Base-by-base conservation (phyloP, 2,329 filamentous ascomycete species). In the Colletotrichum coccodes region DNA sequence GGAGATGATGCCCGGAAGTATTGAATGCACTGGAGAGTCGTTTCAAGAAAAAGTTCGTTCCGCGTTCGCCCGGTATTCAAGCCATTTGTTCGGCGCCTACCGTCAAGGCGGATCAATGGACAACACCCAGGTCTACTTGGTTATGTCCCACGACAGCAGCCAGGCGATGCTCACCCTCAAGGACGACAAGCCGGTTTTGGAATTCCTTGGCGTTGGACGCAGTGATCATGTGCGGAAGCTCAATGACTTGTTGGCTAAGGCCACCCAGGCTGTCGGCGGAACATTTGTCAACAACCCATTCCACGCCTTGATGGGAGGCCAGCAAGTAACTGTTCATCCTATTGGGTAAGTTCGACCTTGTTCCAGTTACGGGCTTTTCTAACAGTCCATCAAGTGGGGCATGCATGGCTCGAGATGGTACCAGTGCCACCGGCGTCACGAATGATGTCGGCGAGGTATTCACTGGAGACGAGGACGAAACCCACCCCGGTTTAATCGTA, bases 81-180 rank as follows among this genome's bases (percentile, higher is more conserved):
- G 85, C 75, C 78, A 83, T n/a, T 79, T 90, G 46, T 75, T 90
- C 0, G 90, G 90, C 0, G 88, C 89, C 0, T 90, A 90, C 71
- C 84, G 80, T 60, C 79, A 80, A 7, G 80, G 82, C 7, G 87
- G 90, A 0, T 87, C 88, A 21, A 78, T 91, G 23, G 85, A 87
- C 75, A 85, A 80, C 66, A 92, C 89, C 0, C 87, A 90, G 66
- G 84, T 89, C 0, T 92, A 91, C 74, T 81, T 92, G 4, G 83
- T 91, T 74, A 91, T 92, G 89, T 88, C 86, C 2, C 89, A 92
- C 72, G 90, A 91, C 72, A 89, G 85, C 81, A 89, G 89, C 72
- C 88, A 92, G 77, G 89, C 87, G 1, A 84, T 84, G 8, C 75
- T 92, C 53, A 85, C 84, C 0, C 80, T 92, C 7, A 83, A 89